Percentiles rank a stretch among this genome's conserved stretches.
Evolutionary conservation across 169 alveolate genomes (phyloP).

Genomic region (Plasmodium falciparum): DNA sequence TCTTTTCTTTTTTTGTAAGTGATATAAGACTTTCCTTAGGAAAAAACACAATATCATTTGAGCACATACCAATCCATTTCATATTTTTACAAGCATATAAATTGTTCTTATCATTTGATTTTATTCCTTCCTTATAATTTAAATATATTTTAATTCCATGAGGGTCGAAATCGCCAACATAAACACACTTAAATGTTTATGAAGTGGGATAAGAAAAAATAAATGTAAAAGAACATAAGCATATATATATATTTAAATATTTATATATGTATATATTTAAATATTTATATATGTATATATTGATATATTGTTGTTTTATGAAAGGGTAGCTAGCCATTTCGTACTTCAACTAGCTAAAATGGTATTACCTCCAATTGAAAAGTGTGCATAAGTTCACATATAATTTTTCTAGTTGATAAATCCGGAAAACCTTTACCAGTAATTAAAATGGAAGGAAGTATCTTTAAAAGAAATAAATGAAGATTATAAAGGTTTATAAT

Average conservation of each 20-base stretch:
- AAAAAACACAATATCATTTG: conserved; percentile 47
- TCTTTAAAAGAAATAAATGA: conserved; percentile 22
- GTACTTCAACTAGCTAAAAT: not conserved
- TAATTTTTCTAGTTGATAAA: conserved; percentile 70
- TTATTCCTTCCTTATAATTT: conserved; percentile 55
- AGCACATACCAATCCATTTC: conserved; percentile 78
- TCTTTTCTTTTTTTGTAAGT: conserved; percentile 60
- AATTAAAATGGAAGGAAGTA: conserved; percentile 75
- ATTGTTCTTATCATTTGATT: conserved; percentile 10
- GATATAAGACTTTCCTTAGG: conserved; percentile 54
- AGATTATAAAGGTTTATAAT: not conserved
- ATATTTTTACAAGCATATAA: conserved; percentile 47
- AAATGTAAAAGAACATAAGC: not conserved
- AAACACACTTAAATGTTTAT: conserved; percentile 53
- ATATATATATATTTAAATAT: not conserved
- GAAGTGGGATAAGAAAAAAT: not conserved
- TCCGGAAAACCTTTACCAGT: conserved; percentile 84
- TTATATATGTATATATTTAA: not conserved
- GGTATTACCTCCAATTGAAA: conserved; percentile 31
- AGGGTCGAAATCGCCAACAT: conserved; percentile 83
- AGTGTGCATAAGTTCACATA: conserved; percentile 23
- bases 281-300: not conserved
- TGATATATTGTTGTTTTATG: not conserved
- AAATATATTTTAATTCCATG: conserved; percentile 78
- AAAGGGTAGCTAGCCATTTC: no score